Conservation (phyloP, 495 filamentous ascomycete species). For the Penicillium desertorum region DNA sequence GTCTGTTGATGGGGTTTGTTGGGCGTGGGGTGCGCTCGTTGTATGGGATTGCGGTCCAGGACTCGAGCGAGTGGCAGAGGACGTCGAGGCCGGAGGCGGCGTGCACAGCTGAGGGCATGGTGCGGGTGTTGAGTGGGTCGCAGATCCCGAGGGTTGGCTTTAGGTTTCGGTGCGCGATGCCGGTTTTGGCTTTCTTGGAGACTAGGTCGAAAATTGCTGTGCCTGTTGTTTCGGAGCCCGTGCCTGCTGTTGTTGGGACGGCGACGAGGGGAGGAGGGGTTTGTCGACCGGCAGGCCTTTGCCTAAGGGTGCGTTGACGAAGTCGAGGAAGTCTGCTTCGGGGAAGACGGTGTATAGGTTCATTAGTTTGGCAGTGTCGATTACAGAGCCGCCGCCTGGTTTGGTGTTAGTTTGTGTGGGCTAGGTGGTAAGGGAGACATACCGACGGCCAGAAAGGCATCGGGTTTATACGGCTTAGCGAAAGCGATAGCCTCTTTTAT, state of each 20-base stretch:
- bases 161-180: conserved; percentile 89
- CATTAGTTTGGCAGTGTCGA: conserved; percentile 98
- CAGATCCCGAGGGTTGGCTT: conserved; percentile 96
- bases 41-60: conserved; percentile 95
- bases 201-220: conserved; percentile 98
- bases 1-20: conserved; percentile 82
- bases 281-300: conserved; percentile 80
- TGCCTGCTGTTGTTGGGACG: conserved; percentile 93
- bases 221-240: conserved; percentile 92
- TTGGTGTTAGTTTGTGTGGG: conserved; percentile 1
- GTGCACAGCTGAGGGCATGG: conserved; percentile 91
- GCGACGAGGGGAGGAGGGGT: conserved; percentile 84
- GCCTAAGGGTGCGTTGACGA: conserved; percentile 94
- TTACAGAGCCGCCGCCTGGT: conserved; percentile 69
- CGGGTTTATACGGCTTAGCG: conserved; percentile 71
- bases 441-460: conserved; percentile 91
- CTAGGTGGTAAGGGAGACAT: conserved; percentile 23
- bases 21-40: conserved; percentile 79
- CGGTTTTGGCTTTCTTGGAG: conserved; percentile 84
- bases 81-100: conserved; percentile 89
- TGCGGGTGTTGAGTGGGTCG: conserved; percentile 90
- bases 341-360: conserved; percentile 90
- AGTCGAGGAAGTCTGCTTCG: conserved; percentile 89
- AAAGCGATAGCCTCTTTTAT: conserved; percentile 86
- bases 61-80: conserved; percentile 89